Evolutionary conservation across 345 rosid species (phyloP), one percentile per base, ranked within the genome.

Genomic region (Citrus mangshanensis): DNA sequence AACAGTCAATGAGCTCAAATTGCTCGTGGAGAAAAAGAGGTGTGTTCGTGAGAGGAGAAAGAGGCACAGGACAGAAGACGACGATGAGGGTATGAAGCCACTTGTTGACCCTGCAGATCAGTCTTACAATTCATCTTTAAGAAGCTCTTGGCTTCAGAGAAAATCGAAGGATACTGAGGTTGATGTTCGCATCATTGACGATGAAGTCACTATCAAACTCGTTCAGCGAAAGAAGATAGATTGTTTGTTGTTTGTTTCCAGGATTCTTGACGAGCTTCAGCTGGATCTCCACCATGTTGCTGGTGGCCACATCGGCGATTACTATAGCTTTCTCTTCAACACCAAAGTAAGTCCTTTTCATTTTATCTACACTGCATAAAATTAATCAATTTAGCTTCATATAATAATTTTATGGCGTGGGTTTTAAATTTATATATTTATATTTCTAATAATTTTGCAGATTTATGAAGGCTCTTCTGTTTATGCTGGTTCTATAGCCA

Each of bases 91-190:
- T 82, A 77, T 82, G 54, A 93, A 89, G 71, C 77, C 83, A 1
- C 61, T 80, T 3, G 89, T 75, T 40, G 87, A 89, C 38, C 87
- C 82, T 18, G 58, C 21, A 25, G 88, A 93, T 59, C 89, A 89
- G 21, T 87, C 88, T 75, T 88, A 85, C 67, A 89, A 79, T 58
- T 79, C 85, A 60, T 84, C 93, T 0, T 65, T 91, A 67, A 91
- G 98, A 78, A 92, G 92, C 84, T 92, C 97, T 72, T 94, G 97
- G 97, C 89, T 94, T 18, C 93, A 96, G 82, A 89, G 97, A 84
- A 94, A 94, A 78, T 90, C 99, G 5, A 91, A 89, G 84, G 94
- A 87, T 40, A 87, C 93, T 0, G 97, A 96, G 83, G 93, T 94
- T 3, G 97, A 96, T 80, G 97, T 96, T 56, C 91, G 97, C 60